These are phyloP conservation scores for Diaporthe helianthi DNA, from an alignment of 2,329 filamentous ascomycete genomes.

Conservation along the genomic window DNA sequence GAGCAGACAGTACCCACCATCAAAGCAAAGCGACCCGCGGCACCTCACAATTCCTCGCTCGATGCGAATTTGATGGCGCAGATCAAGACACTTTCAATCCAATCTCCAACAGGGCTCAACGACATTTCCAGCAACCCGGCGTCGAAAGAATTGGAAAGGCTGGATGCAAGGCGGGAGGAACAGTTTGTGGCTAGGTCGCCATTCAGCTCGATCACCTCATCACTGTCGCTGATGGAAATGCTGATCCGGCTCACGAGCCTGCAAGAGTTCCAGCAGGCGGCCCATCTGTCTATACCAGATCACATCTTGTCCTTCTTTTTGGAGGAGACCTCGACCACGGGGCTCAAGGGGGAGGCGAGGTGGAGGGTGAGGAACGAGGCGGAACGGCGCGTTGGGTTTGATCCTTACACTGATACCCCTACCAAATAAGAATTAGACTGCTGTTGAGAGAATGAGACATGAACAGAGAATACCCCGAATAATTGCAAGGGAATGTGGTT, in stretches of 20 bases:
- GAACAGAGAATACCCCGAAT: neutral
- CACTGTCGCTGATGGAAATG: conserved; percentile 83
- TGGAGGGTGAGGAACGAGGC: conserved; percentile 54
- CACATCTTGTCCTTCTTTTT: conserved; percentile 90
- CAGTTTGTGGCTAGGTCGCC: conserved; percentile 52
- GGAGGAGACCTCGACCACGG: conserved; percentile 62
- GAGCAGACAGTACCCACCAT: conserved; percentile 38
- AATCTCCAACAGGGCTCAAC: conserved; percentile 27
- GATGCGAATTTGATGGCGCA: conserved; percentile 50
- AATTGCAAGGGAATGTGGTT: neutral
- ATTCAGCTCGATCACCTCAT: conserved; percentile 61
- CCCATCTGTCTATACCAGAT: conserved; percentile 88
- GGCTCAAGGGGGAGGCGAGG: conserved; percentile 54
- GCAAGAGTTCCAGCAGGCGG: conserved; percentile 90
- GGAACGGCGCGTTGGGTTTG: conserved; percentile 60
- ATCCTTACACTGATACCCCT: conserved; percentile 59
- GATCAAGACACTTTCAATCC: conserved; percentile 49
- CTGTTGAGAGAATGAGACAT: neutral
- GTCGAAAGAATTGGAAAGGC: conserved; percentile 12
- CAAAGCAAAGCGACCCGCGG: conserved; percentile 14
- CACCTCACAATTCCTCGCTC: conserved; percentile 38
- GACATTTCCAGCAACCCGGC: conserved; percentile 13
- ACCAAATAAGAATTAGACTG: conserved; percentile 37
- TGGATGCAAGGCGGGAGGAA: conserved; percentile 34
- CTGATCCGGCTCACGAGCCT: conserved; percentile 84